Conservation (phyloP, 495 filamentous ascomycete genomes). For the Astrothelium subdiscretum region DNA sequence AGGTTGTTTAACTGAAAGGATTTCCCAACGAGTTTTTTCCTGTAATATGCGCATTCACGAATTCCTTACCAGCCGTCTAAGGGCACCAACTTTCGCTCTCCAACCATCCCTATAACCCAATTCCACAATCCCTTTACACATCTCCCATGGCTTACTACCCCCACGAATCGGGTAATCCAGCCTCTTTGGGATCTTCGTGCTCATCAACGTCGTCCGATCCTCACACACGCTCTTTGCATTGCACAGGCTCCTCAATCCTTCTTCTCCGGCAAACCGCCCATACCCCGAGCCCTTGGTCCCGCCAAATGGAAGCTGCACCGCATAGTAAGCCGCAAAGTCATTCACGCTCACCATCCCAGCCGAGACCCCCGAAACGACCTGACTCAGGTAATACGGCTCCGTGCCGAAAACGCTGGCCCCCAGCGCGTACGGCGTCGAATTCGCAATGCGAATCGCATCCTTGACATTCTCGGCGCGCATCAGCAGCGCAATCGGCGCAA, state of each 20-base stretch:
- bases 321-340: slow-evolving; percentile 87
- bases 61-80: slow-evolving; percentile 34
- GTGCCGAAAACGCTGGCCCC: slow-evolving; percentile 57
- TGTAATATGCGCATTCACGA: not conserved
- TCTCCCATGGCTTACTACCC: slow-evolving; percentile 45
- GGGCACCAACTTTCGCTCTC: slow-evolving; percentile 36
- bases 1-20: too few species aligned
- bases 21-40: not conserved
- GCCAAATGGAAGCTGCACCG: slow-evolving; percentile 87
- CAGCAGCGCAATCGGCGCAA: slow-evolving; percentile 78
- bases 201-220: slow-evolving; percentile 50
- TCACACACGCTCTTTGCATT: slow-evolving; percentile 78
- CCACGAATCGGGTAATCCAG: slow-evolving; percentile 64
- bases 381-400: slow-evolving; percentile 37
- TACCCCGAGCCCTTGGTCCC: slow-evolving; percentile 81
- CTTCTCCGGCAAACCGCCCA: slow-evolving; percentile 83
- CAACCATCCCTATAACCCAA: slow-evolving; percentile 47
- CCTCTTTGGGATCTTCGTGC: slow-evolving; percentile 65
- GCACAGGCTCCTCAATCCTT: slow-evolving; percentile 72
- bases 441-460: slow-evolving; percentile 23
- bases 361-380: slow-evolving; percentile 54
- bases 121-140: slow-evolving; percentile 52
- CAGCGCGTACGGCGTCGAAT: slow-evolving; percentile 27
- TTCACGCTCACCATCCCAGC: slow-evolving; percentile 89
- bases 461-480: slow-evolving; percentile 55